Conservation (phyloP, 2,329 filamentous ascomycete species). For the Elsinoe arachidis region DNA sequence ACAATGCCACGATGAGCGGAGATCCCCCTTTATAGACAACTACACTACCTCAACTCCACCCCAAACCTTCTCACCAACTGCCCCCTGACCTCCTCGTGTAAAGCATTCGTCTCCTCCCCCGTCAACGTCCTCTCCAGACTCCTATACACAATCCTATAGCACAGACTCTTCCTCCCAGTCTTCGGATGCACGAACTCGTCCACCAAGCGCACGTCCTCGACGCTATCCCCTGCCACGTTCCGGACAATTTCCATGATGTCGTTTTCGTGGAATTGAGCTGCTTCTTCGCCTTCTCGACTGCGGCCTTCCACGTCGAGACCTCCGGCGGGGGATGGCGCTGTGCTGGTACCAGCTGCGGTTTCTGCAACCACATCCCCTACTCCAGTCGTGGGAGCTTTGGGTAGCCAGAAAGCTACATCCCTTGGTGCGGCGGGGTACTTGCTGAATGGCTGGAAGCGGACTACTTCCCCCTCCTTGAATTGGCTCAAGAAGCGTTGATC, state of each 20-base stretch:
- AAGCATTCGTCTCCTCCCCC: slow-evolving; percentile 65
- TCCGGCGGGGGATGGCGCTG: slow-evolving; percentile 28
- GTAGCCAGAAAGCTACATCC: slow-evolving; percentile 90
- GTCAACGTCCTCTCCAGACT: slow-evolving; percentile 86
- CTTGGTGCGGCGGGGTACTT: slow-evolving; percentile 84
- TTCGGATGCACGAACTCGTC: slow-evolving; percentile 87
- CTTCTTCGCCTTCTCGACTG: slow-evolving; percentile 14
- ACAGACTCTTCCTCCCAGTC: slow-evolving; percentile 72
- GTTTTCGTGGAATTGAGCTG: slow-evolving; percentile 68
- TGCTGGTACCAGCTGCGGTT: slow-evolving; percentile 23
- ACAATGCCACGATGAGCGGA: not conserved
- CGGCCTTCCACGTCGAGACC: slow-evolving; percentile 24
- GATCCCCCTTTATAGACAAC: not conserved
- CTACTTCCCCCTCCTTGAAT: slow-evolving; percentile 51
- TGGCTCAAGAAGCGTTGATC: slow-evolving; percentile 81
- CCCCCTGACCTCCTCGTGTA: slow-evolving; percentile 61
- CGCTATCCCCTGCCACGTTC: slow-evolving; percentile 68
- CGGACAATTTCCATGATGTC: slow-evolving; percentile 95
- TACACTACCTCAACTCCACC: slow-evolving; percentile 62
- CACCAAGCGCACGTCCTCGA: slow-evolving; percentile 77
- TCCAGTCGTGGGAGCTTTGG: slow-evolving; percentile 17
- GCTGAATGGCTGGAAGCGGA: slow-evolving; percentile 75
- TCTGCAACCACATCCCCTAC: slow-evolving; percentile 22
- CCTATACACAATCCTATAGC: slow-evolving; percentile 88
- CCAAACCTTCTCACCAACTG: slow-evolving; percentile 62